Evolutionary conservation across 805 yeast genomes (phyloP), one percentile per base, ranked within the genome.

Genomic region (Wickerhamiella siamensis): DNA sequence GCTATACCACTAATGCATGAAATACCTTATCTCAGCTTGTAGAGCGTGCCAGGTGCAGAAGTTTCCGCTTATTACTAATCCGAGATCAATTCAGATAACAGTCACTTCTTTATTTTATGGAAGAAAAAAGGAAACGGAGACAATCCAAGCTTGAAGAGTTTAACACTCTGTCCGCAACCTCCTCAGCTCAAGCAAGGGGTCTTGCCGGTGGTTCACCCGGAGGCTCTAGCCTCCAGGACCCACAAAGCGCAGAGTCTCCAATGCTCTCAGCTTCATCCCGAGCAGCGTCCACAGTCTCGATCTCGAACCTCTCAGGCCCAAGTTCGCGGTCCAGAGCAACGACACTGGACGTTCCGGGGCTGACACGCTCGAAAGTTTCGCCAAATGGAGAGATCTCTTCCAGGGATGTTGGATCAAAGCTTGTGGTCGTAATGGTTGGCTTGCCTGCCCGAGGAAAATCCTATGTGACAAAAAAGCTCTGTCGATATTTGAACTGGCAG

Each of bases 341-440:
- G 5, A 83, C 95, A 0, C 69, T 87, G 37, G 94, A 86, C 56
- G 82, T 88, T 5, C 95, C 96, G 0, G 96, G 96, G 1, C 79
- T 84, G 47, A 86, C 96, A 0, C 72, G 80, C 38, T 77, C 87
- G 1, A 76, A 81, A 46, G 72, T 73, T 2, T 75, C 86, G 0
- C 91, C 94, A 0, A 88, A 83, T 56, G 62, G 65, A n/a, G 52
- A 51, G 27, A 60, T 60, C 20, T 56, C 63, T 24, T 54, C 57
- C 29, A 47, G 64, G 40, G 95, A 84, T 54, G 77, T 81, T 4
- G 88, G 84, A 1, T 75, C 86, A 12, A 81, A 84, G 55, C 69
- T 88, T 41, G 94, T 88, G 14, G 83, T 88, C 45, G 93, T 91
- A 16, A 88, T 88, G 97, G 95, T 88, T 14, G 98, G 98, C 2